phyloP scores from a whole-genome alignment of 148 eudicot genomes.

The Rhododendron simsii region DNA sequence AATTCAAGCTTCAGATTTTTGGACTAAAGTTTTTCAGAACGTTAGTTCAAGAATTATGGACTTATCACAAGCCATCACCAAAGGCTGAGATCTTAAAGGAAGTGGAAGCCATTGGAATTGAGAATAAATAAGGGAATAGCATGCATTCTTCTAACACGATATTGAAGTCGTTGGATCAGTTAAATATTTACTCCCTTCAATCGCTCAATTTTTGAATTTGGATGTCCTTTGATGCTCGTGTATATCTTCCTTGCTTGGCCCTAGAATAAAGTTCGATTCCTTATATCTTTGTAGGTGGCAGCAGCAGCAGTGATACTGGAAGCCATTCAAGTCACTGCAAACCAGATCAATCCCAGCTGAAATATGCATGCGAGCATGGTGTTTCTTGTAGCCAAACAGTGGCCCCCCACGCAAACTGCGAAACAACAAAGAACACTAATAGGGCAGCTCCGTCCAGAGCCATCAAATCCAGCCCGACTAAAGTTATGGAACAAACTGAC shows the following conservation, averaged over 20 bases:
- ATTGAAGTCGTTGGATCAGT: background rate
- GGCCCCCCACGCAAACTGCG: background rate
- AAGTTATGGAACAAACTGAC: background rate
- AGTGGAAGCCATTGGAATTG: background rate
- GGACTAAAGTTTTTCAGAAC: background rate
- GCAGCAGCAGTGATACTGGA: constrained; percentile 37
- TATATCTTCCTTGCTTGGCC: background rate
- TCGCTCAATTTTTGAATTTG: background rate
- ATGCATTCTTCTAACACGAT: background rate
- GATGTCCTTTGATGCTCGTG: background rate
- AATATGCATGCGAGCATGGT: constrained; percentile 3
- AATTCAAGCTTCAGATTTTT: background rate
- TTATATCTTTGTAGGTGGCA: constrained; percentile 23
- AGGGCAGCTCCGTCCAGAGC: background rate
- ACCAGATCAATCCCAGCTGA: constrained; percentile 10
- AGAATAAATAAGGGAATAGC: background rate
- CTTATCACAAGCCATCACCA: background rate
- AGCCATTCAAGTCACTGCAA: constrained; percentile 37
- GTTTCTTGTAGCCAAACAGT: background rate
- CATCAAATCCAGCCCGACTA: constrained; percentile 1
- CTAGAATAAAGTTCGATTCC: background rate
- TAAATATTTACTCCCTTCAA: background rate
- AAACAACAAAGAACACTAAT: background rate
- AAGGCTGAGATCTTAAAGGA: background rate
- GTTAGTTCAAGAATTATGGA: background rate